These are phyloP conservation scores for Sugiyamaella sp. DNA, from an alignment of 1,139 yeast species.

Conservation along the genomic window DNA sequence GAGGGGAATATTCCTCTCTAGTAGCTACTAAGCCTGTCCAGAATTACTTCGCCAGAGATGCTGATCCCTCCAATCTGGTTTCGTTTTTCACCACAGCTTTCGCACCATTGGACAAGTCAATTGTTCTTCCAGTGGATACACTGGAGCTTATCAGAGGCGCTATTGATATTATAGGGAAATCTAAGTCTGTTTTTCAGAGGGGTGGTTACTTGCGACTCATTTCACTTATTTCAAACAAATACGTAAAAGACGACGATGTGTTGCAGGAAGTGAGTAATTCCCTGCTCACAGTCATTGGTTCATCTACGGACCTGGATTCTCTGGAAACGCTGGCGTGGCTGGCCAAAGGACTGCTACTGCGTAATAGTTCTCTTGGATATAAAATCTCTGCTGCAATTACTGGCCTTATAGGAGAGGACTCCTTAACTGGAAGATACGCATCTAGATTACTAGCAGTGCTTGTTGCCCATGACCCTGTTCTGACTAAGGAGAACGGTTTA, in stretches of 20 bases:
- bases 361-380: conserved; percentile 55
- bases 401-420: conserved; percentile 43
- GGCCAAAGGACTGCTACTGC: conserved; percentile 67
- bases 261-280: conserved; percentile 9
- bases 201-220: conserved; percentile 63
- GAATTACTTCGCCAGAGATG: conserved; percentile 9
- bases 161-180: conserved; percentile 33
- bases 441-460: conserved; percentile 45
- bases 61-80: conserved; percentile 47
- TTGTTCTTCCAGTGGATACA: conserved; percentile 17
- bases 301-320: conserved; percentile 28
- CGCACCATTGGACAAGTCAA: conserved; percentile 32
- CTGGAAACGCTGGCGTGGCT: conserved; percentile 70
- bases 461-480: conserved; percentile 64
- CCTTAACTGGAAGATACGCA: conserved; percentile 51
- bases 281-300: conserved; percentile 4
- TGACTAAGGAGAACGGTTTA: conserved; percentile 58
- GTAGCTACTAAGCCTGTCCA: conserved; percentile 1
- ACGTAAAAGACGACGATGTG: conserved; percentile 34
- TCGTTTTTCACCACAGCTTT: conserved; percentile 46
- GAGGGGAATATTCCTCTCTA: conserved; percentile 13
- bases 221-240: conserved; percentile 62
- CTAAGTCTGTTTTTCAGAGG: conserved; percentile 43
- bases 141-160: conserved; percentile 33
- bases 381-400: conserved; percentile 46